Evolutionary conservation across 139 green algal species (phyloP), one percentile per base, ranked within the genome.

Genomic region (Raphidocelis subcapitata): DNA sequence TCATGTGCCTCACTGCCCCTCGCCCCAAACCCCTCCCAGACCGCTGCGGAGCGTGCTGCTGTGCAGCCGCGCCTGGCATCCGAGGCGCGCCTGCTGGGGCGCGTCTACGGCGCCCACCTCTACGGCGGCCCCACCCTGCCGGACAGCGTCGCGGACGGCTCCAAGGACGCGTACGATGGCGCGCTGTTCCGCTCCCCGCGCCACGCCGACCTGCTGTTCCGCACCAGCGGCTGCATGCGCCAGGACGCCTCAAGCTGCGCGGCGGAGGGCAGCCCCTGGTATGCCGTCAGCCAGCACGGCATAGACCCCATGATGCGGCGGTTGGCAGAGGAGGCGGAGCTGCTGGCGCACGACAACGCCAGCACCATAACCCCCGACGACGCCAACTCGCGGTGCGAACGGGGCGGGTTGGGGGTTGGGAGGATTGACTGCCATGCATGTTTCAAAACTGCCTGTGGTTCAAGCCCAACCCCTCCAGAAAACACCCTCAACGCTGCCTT

Each of bases 291-390:
- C 3, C 14, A 10, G 1, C 31, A 73, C 56, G 80, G 71, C 49
- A 64, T 80, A 29, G 75, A 85, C 67, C 71, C 80, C 29, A 82
- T 85, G 72, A 60, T 80, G 66, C 75, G 72, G 33, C 75, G 80
- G 1, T 67, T 82, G 26, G 54, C 69, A 14, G 3, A 29, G 16
- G 80, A 85, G 62, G 54, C 67, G 21, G 26, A 64, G 3, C 60
- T 81, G 21, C 26, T 85, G 65, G 67, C 59, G 49, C 59, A 71
- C 41, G 78, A 84, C 36, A 28, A 46, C 5, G 15, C n/a, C 2
- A n/a, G 33, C 0, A 67, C 59, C 21, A 21, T 82, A 32, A 74
- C 14, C 1, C 54, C 55, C 21, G 32, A 28, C 33, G 63, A n/a
- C 54, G 2, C 20, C 55, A 57, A 20, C 36, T 24, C 63, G 55